Evolutionary conservation across 129 eudicot genomes (phyloP), one percentile per base, ranked within the genome.

Genomic region (Helianthus annuus): DNA sequence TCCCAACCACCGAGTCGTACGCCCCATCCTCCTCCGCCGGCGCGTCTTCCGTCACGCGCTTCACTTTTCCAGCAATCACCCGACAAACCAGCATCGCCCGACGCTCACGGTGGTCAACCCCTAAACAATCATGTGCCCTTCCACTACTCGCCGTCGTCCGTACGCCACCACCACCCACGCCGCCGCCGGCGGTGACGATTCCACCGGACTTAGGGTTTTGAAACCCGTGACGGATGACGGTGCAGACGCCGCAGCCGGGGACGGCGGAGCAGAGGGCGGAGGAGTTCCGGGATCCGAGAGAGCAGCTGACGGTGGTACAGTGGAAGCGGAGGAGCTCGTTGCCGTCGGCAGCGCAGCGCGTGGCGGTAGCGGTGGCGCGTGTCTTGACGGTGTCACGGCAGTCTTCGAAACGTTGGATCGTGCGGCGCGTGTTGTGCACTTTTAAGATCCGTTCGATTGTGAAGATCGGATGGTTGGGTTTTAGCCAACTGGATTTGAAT

Each of bases 321-420:
- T 89, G 95, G 85, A 92, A 92, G 39, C 98, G 74, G n/a, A 92
- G 91, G 65, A 92, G 96, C 68, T 92, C 98, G n/a, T 92, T 92
- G 68, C 98, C 98, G 39, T 92, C 98, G 14, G 98, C 98, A 1
- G 85, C 81, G 79, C 98, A 87, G n/a, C 98, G 86, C 79, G 57
- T 83, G 84, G 74, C 74, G 85, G 24, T 69, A 68, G 98, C 69
- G 82, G 27, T 72, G 68, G 97, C 83, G 51, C 89, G 87, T 56
- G 74, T 32, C 78, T 92, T 92, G 49, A 92, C 89, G 51, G 78
- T 55, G 76, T 92, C 95, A 52, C 98, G 80, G 44, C 89, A 92
- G 68, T 92, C 98, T n/a, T 92, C 98, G 53, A 92, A 92, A 34
- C 71, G 86, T 16, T 88, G 81, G 54, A 91, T 80, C 8, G 97